Evolutionary conservation across 139 green algal genomes (phyloP), one percentile per base, ranked within the genome.

Genomic region (Chara braunii): DNA sequence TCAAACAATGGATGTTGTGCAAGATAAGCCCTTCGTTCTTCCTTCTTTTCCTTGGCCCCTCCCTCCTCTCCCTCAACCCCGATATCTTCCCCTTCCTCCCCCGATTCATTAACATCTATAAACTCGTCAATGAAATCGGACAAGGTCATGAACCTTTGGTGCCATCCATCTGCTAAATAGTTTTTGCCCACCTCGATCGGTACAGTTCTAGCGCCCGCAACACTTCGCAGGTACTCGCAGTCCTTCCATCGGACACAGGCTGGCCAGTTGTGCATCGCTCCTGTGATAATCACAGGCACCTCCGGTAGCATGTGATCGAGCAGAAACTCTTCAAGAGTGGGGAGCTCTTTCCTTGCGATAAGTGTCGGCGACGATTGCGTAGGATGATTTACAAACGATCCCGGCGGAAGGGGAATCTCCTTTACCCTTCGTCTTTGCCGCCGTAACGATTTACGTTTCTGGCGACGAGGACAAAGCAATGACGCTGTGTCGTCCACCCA

Each of bases 1-100:
- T 92, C 87, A 72, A 96, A 94, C 51, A 96, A 79, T 3, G 81
- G 68, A 65, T 96, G 90, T 78, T 96, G 90, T 2, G 90, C 90
- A 31, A 96, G 72, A 75, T 96, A 96, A 22, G 74, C 84, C 26
- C 42, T 43, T 5, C 7, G 8, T 48, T 63, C 8, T 11, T 22
- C 8, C 34, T 58, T 48, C 9, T 56, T 58, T 34, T 59, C 51
- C 1, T 22, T 32, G 31, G 18, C 51, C 8, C 14, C 24, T 59
- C 40, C 51, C 51, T 60, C 51, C 51, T 60, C 51, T 23, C 22
- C 51, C 51, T 60, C 51, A 31, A 44, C 9, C 4, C n/a, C 9
- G 23, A 31, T 33, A 2, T 7, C 3, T 3, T 31, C n/a, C 22
- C 28, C 22, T 14, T 60, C 32, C 12, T 60, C n/a, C 4, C n/a